Conservation (phyloP, 148 eudicot species). For the Heliosperma pusillum region DNA sequence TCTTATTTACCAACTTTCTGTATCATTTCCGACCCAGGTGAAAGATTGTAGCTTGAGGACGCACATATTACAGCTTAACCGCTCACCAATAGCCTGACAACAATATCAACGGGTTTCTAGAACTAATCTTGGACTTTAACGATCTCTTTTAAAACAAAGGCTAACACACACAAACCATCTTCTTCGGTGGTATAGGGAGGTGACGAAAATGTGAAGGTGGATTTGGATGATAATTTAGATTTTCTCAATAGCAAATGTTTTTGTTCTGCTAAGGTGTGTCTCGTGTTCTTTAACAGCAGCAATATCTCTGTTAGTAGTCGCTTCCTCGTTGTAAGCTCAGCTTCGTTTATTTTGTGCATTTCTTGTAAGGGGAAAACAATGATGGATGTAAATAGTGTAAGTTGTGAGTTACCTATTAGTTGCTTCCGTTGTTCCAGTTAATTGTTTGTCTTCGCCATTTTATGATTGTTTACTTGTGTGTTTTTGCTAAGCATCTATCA, state of each 20-base stretch:
- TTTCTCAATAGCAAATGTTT: constrained; percentile 23
- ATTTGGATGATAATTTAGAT: constrained; percentile 22
- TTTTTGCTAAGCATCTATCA: too few relatives aligned
- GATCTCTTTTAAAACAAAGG: constrained; percentile 11
- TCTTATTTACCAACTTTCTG: neutral
- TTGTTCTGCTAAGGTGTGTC: constrained; percentile 28
- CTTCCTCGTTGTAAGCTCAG: constrained; percentile 20
- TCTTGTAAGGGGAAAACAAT: constrained; percentile 16
- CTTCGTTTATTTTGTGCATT: constrained; percentile 16
- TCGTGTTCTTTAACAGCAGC: constrained; percentile 21
- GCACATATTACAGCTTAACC: constrained; percentile 68
- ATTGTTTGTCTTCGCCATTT: too few relatives aligned
- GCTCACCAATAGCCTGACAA: constrained; percentile 55
- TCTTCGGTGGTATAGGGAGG: constrained; percentile 16
- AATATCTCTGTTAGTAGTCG: constrained; percentile 18
- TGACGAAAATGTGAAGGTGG: constrained; percentile 24
- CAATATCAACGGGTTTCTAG: constrained; percentile 36
- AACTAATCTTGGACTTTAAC: constrained; percentile 48
- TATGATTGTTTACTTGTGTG: too few relatives aligned
- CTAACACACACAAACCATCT: constrained; percentile 26
- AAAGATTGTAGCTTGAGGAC: constrained; percentile 88
- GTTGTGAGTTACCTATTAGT: constrained; percentile 24
- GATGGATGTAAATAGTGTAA: constrained; percentile 35
- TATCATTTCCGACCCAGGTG: constrained; percentile 45
- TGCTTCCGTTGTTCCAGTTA: neutral